Conservation (phyloP, 2,329 filamentous ascomycete genomes). For the Macrophomina tecta region DNA sequence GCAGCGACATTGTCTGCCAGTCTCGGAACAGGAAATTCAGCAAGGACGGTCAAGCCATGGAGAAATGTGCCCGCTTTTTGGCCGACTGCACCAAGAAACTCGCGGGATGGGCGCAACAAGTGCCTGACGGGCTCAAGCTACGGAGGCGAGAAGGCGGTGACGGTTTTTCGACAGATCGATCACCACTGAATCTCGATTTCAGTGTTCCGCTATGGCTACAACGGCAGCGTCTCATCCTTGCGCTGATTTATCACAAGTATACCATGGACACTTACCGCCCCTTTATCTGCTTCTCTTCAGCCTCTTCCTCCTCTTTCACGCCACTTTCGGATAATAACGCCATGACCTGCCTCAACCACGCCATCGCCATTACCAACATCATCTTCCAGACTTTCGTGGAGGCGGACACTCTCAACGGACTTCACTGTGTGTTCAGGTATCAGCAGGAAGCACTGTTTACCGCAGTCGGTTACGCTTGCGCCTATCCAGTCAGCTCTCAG, state of each 20-base stretch:
- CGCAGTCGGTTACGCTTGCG: slow-evolving; percentile 50
- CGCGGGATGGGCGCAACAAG: slow-evolving; percentile 39
- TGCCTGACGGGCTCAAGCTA: slow-evolving; percentile 45
- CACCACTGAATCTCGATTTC: slow-evolving; percentile 27
- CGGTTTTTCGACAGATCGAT: slow-evolving; percentile 33
- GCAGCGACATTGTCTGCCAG: slow-evolving; percentile 32
- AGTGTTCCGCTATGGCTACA: slow-evolving; percentile 27
- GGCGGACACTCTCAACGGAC: slow-evolving; percentile 37
- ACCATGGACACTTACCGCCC: slow-evolving; percentile 36
- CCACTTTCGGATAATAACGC: slow-evolving; percentile 30
- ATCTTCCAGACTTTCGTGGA: slow-evolving; percentile 33
- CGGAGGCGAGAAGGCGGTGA: slow-evolving; percentile 29
- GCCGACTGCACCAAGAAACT: slow-evolving; percentile 37
- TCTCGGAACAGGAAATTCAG: slow-evolving; percentile 34
- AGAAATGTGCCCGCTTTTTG: slow-evolving; percentile 42
- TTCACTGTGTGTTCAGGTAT: slow-evolving; percentile 50
- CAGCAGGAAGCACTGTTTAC: slow-evolving; percentile 53
- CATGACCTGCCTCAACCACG: slow-evolving; percentile 33
- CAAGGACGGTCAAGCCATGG: slow-evolving; percentile 39
- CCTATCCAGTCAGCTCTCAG: slow-evolving; percentile 41
- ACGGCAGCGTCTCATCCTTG: slow-evolving; percentile 35
- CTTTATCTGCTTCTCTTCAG: slow-evolving; percentile 33
- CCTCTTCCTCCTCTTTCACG: slow-evolving; percentile 2
- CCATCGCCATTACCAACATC: slow-evolving; percentile 33
- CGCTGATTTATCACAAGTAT: slow-evolving; percentile 37